phyloP scores from a whole-genome alignment of 2,329 filamentous ascomycete species.

The Dendryphion nanum region DNA sequence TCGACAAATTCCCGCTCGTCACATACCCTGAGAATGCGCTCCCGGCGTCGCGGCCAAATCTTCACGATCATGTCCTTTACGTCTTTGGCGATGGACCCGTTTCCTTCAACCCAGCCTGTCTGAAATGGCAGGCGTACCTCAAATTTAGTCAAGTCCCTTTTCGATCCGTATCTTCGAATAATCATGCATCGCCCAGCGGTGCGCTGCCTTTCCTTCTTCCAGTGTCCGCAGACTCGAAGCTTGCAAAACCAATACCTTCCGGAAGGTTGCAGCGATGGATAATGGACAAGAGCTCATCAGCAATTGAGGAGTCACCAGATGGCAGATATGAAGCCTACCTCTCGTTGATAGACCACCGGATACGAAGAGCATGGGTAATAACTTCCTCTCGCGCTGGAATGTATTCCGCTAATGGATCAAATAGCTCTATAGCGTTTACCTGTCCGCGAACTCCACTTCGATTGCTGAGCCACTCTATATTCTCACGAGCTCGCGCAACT shows the following conservation, averaged over 20 bases:
- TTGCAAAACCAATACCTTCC: slow-evolving; percentile 53
- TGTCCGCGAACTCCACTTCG: slow-evolving; percentile 65
- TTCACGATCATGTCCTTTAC: slow-evolving; percentile 62
- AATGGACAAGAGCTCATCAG: slow-evolving; percentile 41
- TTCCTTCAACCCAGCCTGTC: slow-evolving; percentile 87
- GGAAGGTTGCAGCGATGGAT: slow-evolving; percentile 70
- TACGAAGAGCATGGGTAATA: slow-evolving; percentile 82
- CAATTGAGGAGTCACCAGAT: slow-evolving; percentile 49
- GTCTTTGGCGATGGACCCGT: slow-evolving; percentile 72
- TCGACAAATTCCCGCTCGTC: slow-evolving; percentile 77
- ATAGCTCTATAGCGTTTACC: slow-evolving; percentile 76
- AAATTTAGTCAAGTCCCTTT: slow-evolving; percentile 72
- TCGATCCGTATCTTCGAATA: slow-evolving; percentile 70
- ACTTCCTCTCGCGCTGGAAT: no score
- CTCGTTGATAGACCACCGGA: slow-evolving; percentile 70
- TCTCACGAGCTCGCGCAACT: slow-evolving; percentile 56
- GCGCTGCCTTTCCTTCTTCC: slow-evolving; percentile 85
- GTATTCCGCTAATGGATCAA: slow-evolving; percentile 11
- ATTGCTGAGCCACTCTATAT: slow-evolving; percentile 75
- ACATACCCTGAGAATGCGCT: slow-evolving; percentile 74
- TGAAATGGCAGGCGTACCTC: slow-evolving; percentile 96
- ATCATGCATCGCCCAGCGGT: slow-evolving; percentile 89
- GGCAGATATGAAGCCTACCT: slow-evolving; percentile 71
- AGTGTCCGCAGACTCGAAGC: slow-evolving; percentile 25
- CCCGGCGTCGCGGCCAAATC: slow-evolving; percentile 59